Evolutionary conservation across 228 moss, liverwort and hornwort genomes (phyloP).

Genomic region (Sphagnum magellanicum): DNA sequence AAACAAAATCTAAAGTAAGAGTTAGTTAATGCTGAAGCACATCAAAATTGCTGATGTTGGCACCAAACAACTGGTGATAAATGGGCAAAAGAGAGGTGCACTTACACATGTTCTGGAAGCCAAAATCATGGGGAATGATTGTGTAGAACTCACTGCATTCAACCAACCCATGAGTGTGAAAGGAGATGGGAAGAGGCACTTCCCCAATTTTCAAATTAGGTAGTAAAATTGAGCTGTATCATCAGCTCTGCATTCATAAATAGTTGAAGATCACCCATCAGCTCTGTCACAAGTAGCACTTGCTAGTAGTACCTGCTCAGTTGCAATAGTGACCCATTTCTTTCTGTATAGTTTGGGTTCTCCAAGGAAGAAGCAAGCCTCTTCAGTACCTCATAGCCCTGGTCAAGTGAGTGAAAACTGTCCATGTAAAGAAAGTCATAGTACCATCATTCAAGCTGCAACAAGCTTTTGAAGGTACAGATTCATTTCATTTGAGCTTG

Average conservation of each 20-base stretch:
- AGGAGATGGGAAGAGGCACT: too few relatives aligned
- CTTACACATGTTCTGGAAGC: conserved; percentile 76
- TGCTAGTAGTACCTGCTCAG: conserved; percentile 50
- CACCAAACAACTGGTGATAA: background rate
- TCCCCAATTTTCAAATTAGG: background rate
- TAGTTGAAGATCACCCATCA: background rate
- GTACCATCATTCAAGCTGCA: too few relatives aligned
- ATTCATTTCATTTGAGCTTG: background rate
- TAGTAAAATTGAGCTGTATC: background rate
- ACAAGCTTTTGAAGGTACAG: too few relatives aligned
- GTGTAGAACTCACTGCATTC: conserved; percentile 89
- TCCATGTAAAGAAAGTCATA: background rate
- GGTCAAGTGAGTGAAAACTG: conserved; percentile 5
- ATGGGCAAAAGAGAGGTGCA: background rate
- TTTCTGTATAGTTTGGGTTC: conserved; percentile 15
- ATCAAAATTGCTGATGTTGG: background rate
- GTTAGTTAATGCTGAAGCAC: background rate
- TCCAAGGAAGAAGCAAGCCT: conserved; percentile 72
- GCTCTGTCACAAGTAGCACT: background rate
- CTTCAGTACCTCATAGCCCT: conserved; percentile 91
- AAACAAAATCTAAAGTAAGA: background rate
- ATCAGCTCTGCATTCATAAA: background rate
- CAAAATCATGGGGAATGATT: conserved; percentile 88
- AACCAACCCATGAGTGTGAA: background rate
- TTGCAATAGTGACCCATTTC: conserved; percentile 19